A percentile compares a stretch with the other conserved stretches of the same genome.
Conservation (phyloP, 441 rosid species). For the Euphorbia schlechtendalii region DNA sequence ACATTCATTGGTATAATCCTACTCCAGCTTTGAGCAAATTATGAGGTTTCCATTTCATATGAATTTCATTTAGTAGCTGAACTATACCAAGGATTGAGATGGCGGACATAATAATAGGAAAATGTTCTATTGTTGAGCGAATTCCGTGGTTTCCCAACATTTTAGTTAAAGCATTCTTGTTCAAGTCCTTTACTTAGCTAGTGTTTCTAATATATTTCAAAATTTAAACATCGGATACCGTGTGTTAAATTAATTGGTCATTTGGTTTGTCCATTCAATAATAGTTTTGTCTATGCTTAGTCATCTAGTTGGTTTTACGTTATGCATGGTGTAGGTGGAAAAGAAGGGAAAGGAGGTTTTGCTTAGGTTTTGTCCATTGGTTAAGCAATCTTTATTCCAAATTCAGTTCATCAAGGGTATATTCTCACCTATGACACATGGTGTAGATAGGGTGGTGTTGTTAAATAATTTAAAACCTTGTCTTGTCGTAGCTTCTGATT, state of each 20-base stretch:
- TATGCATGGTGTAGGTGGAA: constrained; percentile 44
- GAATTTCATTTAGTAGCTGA: too few relatives aligned
- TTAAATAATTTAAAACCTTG: background rate
- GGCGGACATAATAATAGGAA: background rate
- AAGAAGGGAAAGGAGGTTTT: constrained; percentile 41
- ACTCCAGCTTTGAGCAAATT: background rate
- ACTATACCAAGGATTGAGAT: background rate
- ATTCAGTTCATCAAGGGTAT: constrained; percentile 64
- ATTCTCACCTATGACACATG: background rate
- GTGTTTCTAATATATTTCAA: background rate
- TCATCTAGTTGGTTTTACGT: background rate
- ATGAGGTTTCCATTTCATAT: too few relatives aligned
- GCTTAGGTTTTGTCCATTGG: constrained; percentile 46
- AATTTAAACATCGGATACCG: background rate
- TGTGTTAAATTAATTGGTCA: background rate
- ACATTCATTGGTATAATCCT: background rate
- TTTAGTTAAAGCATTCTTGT: background rate
- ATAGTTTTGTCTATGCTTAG: background rate
- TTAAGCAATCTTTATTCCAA: constrained; percentile 51
- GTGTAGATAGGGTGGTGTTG: background rate
- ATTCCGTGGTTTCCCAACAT: too few relatives aligned
- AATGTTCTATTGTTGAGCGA: background rate
- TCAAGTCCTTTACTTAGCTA: background rate
- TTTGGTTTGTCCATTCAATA: background rate
- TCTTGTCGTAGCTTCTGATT: background rate